Percentiles rank a stretch among this genome's conserved stretches.
These are phyloP conservation scores for Acarospora socialis DNA, from an alignment of 2,329 filamentous ascomycete genomes.

Conservation along the genomic window DNA sequence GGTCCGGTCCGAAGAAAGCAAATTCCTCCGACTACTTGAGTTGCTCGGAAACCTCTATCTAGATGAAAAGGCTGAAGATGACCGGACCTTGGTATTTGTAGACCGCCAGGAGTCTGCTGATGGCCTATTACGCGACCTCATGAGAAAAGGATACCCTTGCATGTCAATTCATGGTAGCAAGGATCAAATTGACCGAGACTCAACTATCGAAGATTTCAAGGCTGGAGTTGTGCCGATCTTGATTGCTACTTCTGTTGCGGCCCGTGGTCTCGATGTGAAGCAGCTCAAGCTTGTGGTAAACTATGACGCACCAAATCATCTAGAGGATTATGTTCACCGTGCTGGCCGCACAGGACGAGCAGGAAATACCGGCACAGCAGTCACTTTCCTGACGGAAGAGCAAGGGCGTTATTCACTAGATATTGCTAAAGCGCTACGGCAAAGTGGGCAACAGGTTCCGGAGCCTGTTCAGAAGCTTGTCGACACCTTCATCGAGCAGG, in stretches of 20 bases:
- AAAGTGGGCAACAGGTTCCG: conserved; percentile 75
- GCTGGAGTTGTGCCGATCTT: conserved; percentile 77
- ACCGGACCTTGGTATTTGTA: conserved; percentile 78
- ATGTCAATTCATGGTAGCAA: conserved; percentile 92
- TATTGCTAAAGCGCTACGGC: conserved; percentile 79
- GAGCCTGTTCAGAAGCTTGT: conserved; percentile 48
- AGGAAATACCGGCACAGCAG: conserved; percentile 84
- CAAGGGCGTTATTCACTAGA: conserved; percentile 84
- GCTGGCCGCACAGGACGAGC: conserved; percentile 88
- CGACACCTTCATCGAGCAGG: conserved; percentile 67
- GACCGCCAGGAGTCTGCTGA: conserved; percentile 85
- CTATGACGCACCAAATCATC: conserved; percentile 82
- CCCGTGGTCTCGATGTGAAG: conserved; percentile 89
- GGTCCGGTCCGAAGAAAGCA: conserved; percentile 65
- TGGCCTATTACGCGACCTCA: conserved; percentile 59
- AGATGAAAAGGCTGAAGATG: conserved; percentile 66
- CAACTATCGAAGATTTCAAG: conserved; percentile 87
- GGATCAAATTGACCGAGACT: conserved; percentile 84
- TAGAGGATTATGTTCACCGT: conserved; percentile 94
- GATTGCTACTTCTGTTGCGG: conserved; percentile 89
- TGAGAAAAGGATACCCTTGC: conserved; percentile 76
- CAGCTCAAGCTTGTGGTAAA: conserved; percentile 93
- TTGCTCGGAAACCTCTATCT: conserved; percentile 71
- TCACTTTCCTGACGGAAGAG: conserved; percentile 84
- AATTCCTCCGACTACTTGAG: conserved; percentile 72